Evolutionary conservation across 177 flowering plant genomes (phyloP).

Genomic region (Vitis hybrid): DNA sequence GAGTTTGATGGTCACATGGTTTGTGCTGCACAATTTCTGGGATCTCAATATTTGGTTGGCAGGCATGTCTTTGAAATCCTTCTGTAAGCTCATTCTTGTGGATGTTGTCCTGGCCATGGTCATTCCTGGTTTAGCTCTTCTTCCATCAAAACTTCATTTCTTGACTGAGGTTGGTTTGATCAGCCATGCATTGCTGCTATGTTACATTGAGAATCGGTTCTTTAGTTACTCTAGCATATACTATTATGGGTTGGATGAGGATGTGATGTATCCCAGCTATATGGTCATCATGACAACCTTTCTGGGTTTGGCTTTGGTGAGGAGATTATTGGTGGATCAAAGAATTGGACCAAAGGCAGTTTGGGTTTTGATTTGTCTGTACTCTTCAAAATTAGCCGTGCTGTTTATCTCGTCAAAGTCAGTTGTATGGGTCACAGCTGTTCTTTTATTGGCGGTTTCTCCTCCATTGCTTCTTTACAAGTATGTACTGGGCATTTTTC

Average conservation of each 20-base stretch:
- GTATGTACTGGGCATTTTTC: slow-evolving; percentile 35
- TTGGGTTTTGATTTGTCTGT: slow-evolving; percentile 86
- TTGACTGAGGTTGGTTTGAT: slow-evolving; percentile 77
- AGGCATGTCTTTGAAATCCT: slow-evolving; percentile 92
- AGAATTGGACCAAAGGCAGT: slow-evolving; percentile 79
- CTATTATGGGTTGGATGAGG: slow-evolving; percentile 89
- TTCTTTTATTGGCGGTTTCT: slow-evolving; percentile 83
- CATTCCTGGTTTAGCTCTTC: slow-evolving; percentile 86
- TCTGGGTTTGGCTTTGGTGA: slow-evolving; percentile 77
- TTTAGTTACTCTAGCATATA: slow-evolving; percentile 76
- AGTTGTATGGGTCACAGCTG: slow-evolving; percentile 83
- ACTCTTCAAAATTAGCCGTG: slow-evolving; percentile 85
- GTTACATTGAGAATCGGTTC: slow-evolving; percentile 81
- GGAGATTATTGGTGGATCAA: slow-evolving; percentile 75
- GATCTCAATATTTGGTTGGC: slow-evolving; percentile 98
- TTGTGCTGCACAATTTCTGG: slow-evolving; percentile 94
- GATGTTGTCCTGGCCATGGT: slow-evolving; percentile 78
- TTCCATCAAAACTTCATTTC: slow-evolving; percentile 68
- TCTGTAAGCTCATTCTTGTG: slow-evolving; percentile 83
- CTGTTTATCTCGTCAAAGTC: slow-evolving; percentile 80
- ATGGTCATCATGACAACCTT: slow-evolving; percentile 86
- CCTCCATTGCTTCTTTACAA: slow-evolving; percentile 98
- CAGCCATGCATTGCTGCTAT: slow-evolving; percentile 75
- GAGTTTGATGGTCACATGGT: slow-evolving; percentile 89
- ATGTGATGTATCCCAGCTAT: slow-evolving; percentile 96